A percentile compares a stretch with the other conserved stretches of the same genome.
Conservation (phyloP, 1,284 basidiomycete genomes). For the Marasmius tenuissimus region DNA sequence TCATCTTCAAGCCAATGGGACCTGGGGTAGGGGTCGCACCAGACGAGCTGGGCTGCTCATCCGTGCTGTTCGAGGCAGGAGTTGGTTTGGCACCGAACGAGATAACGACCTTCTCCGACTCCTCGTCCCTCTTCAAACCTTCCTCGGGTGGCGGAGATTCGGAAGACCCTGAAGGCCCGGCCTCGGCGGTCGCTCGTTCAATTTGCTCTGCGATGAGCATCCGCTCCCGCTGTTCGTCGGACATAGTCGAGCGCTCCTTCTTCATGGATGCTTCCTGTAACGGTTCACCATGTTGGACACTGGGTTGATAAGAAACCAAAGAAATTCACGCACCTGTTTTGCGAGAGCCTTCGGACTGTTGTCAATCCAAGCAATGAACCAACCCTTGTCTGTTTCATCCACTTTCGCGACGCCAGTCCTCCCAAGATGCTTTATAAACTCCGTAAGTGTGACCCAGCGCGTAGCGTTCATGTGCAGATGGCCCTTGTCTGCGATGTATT, state of each 20-base stretch:
- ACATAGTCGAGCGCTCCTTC: conserved; percentile 89
- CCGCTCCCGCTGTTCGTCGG: conserved; percentile 94
- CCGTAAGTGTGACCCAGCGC: conserved; percentile 94
- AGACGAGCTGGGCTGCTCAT: conserved; percentile 3
- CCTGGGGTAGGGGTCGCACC: conserved; percentile 32
- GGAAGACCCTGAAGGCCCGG: conserved; percentile 32
- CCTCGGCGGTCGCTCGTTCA: conserved; percentile 67
- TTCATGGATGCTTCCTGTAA: conserved; percentile 83
- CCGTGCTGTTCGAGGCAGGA: conserved; percentile 21
- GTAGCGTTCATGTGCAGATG: conserved; percentile 96
- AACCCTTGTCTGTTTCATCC: conserved; percentile 97
- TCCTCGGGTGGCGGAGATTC: conserved; percentile 48
- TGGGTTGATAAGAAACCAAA: conserved; percentile 3
- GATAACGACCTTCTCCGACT: conserved; percentile 70
- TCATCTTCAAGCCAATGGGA: conserved; percentile 63
- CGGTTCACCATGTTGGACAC: conserved; percentile 7
- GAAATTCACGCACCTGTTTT: conserved; percentile 64
- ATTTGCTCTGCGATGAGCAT: conserved; percentile 93
- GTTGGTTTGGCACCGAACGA: conserved; percentile 60
- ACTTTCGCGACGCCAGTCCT: conserved; percentile 87
- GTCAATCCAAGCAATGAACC: conserved; percentile 97
- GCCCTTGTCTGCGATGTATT: conserved; percentile 91
- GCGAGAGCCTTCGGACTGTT: conserved; percentile 92
- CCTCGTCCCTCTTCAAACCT: conserved; percentile 75
- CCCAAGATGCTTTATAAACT: conserved; percentile 92